These are phyloP conservation scores for Thielaviopsis euricoi DNA, from an alignment of 2,329 filamentous ascomycete species.

Conservation along the genomic window DNA sequence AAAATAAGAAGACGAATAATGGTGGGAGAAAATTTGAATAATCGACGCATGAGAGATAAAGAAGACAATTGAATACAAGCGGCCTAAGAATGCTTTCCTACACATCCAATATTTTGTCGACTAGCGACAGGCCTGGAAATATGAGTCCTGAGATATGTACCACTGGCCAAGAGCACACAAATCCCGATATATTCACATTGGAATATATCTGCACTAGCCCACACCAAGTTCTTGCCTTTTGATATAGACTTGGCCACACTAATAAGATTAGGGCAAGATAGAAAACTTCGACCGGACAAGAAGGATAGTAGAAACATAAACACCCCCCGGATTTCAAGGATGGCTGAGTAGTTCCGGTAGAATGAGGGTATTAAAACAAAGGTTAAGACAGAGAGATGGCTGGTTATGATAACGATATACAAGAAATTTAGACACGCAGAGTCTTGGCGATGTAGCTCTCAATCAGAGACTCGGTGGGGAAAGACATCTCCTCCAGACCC, in stretches of 20 bases:
- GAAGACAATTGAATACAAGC: not conserved
- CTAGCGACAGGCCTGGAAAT: not conserved
- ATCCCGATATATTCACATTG: not conserved
- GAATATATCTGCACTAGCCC: not conserved
- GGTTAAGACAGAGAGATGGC: not conserved
- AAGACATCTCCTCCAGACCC: conserved; percentile 85
- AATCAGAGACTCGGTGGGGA: conserved; percentile 82
- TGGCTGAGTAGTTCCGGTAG: not conserved
- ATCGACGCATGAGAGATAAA: not conserved
- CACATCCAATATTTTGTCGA: not conserved
- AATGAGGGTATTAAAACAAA: conserved; percentile 8
- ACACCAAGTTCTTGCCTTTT: conserved; percentile 2
- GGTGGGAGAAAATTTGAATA: not conserved
- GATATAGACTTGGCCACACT: conserved; percentile 4
- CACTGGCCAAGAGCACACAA: not conserved
- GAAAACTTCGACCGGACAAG: not conserved
- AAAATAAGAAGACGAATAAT: not conserved
- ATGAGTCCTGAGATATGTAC: not conserved
- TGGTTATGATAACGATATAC: not conserved
- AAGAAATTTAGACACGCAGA: conserved; percentile 47
- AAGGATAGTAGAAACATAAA: conserved; percentile 8
- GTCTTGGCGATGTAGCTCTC: conserved; percentile 80
- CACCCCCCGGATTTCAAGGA: not conserved
- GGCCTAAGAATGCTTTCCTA: not conserved
- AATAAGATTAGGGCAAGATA: conserved; percentile 1